Percentiles rank a stretch among this genome's conserved stretches.
These are phyloP conservation scores for Cucurbitaria berberidis DNA, from an alignment of 2,329 filamentous ascomycete species.

Conservation along the genomic window DNA sequence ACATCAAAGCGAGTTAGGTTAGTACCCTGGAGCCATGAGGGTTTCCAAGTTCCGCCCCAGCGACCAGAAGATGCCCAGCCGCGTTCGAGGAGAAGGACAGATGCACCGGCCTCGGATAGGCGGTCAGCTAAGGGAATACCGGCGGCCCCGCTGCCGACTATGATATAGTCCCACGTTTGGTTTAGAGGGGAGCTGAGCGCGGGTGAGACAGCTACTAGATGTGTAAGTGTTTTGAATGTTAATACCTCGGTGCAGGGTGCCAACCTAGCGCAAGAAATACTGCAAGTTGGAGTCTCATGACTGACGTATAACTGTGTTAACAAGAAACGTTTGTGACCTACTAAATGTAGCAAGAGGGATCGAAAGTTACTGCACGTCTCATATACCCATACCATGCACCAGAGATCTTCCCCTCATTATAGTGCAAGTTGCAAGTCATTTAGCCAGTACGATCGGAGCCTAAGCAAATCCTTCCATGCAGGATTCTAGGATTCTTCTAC, in stretches of 20 bases:
- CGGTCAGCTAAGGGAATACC: slow-evolving; percentile 63
- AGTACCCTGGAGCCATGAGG: slow-evolving; percentile 64
- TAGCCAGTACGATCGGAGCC: not conserved
- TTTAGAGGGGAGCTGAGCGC: slow-evolving; percentile 26
- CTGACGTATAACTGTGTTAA: not conserved
- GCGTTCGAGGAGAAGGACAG: slow-evolving; percentile 60
- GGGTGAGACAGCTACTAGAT: not conserved
- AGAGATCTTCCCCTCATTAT: not conserved
- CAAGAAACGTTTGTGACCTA: not conserved
- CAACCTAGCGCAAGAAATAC: not conserved
- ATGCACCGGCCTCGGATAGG: slow-evolving; percentile 65
- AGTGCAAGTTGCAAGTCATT: not conserved
- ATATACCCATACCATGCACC: not conserved
- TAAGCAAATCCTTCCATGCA: not conserved
- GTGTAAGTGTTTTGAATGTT: not conserved
- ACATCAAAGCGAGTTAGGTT: slow-evolving; percentile 71
- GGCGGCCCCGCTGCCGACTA: slow-evolving; percentile 64
- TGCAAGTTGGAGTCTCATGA: not conserved
- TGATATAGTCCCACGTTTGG: slow-evolving; percentile 63
- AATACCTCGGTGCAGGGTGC: not conserved
- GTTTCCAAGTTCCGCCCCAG: slow-evolving; percentile 63
- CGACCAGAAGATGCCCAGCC: slow-evolving; percentile 62
- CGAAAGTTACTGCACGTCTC: not conserved
- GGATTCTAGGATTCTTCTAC: not conserved
- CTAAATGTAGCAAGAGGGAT: not conserved